phyloP scores from a whole-genome alignment of 129 eudicot genomes.

The Apium graveolens region DNA sequence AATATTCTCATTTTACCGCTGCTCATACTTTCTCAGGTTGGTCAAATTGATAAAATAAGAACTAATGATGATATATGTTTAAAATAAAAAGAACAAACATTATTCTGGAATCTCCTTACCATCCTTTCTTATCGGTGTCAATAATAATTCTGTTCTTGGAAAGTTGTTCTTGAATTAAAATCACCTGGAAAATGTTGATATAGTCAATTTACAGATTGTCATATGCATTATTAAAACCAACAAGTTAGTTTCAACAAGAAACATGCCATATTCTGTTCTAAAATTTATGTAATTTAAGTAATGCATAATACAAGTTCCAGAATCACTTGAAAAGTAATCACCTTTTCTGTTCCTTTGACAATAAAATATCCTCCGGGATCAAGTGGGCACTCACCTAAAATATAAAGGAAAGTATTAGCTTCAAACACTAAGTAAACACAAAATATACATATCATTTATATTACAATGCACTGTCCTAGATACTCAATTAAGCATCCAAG shows the following conservation, averaged over 20 bases:
- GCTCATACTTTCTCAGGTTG: not conserved
- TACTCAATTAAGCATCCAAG: not conserved
- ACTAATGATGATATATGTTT: not conserved
- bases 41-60: not conserved
- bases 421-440: not conserved
- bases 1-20: not conserved
- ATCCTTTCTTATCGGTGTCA: slow-evolving; percentile 79
- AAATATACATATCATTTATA: not conserved
- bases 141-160: slow-evolving; percentile 94
- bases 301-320: not conserved
- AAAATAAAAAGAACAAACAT: not conserved
- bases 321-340: slow-evolving; percentile 14
- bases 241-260: no score
- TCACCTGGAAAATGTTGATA: slow-evolving; percentile 52
- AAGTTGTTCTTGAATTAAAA: slow-evolving; percentile 92
- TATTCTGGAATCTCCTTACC: slow-evolving; percentile 38
- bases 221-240: not conserved
- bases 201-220: slow-evolving; percentile 11
- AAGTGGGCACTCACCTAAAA: slow-evolving; percentile 93
- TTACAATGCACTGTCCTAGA: not conserved
- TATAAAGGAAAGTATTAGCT: not conserved
- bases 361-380: slow-evolving; percentile 99
- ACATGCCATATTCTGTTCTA: no score
- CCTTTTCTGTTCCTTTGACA: slow-evolving; percentile 97
- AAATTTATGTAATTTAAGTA: not conserved